A percentile compares a stretch with the other conserved stretches of the same genome.
Evolutionary conservation across 2,329 filamentous ascomycete species (phyloP).

Genomic region (Thelonectria discophora): DNA sequence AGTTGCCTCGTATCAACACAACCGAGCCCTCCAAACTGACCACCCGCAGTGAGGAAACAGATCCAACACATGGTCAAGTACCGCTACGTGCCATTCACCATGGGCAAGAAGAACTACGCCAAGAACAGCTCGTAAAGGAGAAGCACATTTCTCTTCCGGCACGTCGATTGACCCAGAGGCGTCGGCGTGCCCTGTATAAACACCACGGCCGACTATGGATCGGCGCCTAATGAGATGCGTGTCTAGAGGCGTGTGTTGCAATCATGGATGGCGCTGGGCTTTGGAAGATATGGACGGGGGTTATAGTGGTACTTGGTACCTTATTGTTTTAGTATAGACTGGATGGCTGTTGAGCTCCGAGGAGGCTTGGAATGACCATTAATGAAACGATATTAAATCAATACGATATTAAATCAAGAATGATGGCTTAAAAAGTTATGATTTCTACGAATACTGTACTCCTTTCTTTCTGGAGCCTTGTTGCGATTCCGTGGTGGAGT

Average conservation of each 20-base stretch:
- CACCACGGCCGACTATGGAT: constrained; percentile 36
- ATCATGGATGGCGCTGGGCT: constrained; percentile 30
- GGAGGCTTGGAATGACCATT: constrained; percentile 37
- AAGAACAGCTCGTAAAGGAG: constrained; percentile 63
- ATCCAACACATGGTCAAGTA: constrained; percentile 99
- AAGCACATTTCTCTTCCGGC: constrained; percentile 33
- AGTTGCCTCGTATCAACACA: constrained; percentile 50
- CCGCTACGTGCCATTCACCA: constrained; percentile 92
- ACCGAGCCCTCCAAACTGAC: constrained; percentile 8
- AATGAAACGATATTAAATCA: constrained; percentile 36
- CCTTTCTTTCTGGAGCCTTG: constrained; percentile 22
- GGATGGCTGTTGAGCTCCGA: constrained; percentile 31
- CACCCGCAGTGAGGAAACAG: constrained; percentile 85
- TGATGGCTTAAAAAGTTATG: background rate
- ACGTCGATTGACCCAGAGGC: constrained; percentile 28
- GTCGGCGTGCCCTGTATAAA: constrained; percentile 41
- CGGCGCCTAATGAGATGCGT: constrained; percentile 40
- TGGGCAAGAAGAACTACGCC: constrained; percentile 85
- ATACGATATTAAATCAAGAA: no score
- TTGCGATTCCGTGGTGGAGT: constrained; percentile 6
- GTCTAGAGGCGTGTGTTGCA: constrained; percentile 35
- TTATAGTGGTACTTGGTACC: constrained; percentile 16
- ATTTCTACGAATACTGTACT: no score
- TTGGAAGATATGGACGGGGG: constrained; percentile 32
- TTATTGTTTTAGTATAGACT: constrained; percentile 34